A percentile compares a stretch with the other conserved stretches of the same genome.
Evolutionary conservation across 1,139 yeast species (phyloP).

Genomic region (Kodamaea alishanica): DNA sequence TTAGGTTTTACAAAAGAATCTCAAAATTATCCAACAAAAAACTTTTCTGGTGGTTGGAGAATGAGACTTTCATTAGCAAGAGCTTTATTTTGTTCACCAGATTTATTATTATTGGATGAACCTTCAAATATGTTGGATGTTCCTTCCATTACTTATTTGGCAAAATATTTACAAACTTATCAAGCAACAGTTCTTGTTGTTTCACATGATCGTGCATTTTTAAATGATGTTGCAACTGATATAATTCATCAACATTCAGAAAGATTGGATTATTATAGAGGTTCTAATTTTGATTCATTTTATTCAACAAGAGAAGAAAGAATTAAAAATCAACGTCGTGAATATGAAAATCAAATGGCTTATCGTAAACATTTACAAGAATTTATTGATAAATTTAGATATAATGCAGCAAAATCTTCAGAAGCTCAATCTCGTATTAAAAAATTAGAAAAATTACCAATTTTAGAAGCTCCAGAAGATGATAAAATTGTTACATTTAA

Average conservation of each 20-base stretch:
- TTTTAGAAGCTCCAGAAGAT: conserved; percentile 91
- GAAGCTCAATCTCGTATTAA: conserved; percentile 98
- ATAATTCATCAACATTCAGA: conserved; percentile 97
- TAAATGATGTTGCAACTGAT: conserved; percentile 97
- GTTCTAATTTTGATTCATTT: conserved; percentile 89
- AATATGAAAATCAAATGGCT: conserved; percentile 96
- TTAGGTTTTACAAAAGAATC: conserved; percentile 89
- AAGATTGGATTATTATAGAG: conserved; percentile 92
- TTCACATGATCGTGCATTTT: conserved; percentile 95
- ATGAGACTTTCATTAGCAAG: conserved; percentile 98
- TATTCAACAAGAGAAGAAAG: conserved; percentile 94
- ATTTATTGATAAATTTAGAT: conserved; percentile 92
- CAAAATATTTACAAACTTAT: conserved; percentile 82
- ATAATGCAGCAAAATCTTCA: conserved; percentile 94
- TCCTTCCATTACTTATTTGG: conserved; percentile 92
- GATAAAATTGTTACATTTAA: conserved; percentile 80
- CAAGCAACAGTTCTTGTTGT: conserved; percentile 92
- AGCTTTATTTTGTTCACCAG: conserved; percentile 96
- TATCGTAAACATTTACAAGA: conserved; percentile 88
- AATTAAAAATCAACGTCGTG: conserved; percentile 86
- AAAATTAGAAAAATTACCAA: conserved; percentile 89
- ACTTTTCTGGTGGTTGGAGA: conserved; percentile 99
- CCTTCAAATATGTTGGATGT: conserved; percentile 99
- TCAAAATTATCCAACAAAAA: conserved; percentile 76
- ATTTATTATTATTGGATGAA: conserved; percentile 87